Conservation (phyloP, 2,329 filamentous ascomycete genomes). For the Neopestalotiopsis sp. region DNA sequence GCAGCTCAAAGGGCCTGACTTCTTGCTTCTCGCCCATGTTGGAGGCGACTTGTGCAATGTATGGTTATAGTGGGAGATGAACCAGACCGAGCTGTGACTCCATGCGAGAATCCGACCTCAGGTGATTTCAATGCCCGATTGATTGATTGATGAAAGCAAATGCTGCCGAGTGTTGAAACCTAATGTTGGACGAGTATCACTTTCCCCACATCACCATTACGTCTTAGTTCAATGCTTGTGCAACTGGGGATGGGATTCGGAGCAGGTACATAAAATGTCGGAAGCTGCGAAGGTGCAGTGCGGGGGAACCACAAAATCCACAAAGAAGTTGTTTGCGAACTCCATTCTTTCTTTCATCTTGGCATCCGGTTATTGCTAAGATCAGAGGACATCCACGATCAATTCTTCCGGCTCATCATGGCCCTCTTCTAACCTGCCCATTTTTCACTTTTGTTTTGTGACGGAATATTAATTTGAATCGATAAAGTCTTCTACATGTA, state of each 20-base stretch:
- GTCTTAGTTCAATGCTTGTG: slow-evolving; percentile 12
- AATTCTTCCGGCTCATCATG: no score
- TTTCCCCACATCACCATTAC: slow-evolving; percentile 15
- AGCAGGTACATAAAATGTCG: background rate
- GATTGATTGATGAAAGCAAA: background rate
- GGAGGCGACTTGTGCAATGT: no score
- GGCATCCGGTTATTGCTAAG: no score
- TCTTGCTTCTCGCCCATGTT: slow-evolving; percentile 10
- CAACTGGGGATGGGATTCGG: background rate
- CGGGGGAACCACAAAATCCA: background rate
- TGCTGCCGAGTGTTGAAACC: background rate
- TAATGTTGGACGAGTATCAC: background rate
- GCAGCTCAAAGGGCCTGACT: slow-evolving; percentile 45
- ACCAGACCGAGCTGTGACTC: no score
- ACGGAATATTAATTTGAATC: no score
- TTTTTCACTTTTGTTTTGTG: no score
- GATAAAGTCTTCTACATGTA: no score
- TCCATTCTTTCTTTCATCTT: no score
- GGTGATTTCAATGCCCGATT: background rate
- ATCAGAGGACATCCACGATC: no score
- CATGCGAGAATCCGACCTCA: no score
- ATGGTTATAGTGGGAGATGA: no score
- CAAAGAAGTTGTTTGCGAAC: background rate
- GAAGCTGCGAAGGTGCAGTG: slow-evolving; percentile 9
- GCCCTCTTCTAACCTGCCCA: no score